Evolutionary conservation across 176 grass and related monocot species (phyloP).

Genomic region (Chloris gayana): DNA sequence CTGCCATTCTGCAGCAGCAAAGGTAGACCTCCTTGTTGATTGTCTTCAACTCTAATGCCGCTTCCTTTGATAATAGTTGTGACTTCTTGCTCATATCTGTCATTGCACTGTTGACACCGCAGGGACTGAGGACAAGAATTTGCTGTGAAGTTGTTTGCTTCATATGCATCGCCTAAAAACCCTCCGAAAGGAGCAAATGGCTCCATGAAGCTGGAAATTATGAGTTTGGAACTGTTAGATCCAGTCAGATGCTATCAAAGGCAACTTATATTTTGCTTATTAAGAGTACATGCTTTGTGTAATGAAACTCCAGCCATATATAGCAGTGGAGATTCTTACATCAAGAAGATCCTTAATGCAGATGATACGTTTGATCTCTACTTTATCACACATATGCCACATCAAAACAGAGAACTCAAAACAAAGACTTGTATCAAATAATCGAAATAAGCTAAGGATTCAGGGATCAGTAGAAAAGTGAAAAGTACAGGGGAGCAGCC

Average conservation of each 20-base stretch:
- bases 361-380: neutral
- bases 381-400: too few species aligned
- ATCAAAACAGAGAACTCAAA: too few species aligned
- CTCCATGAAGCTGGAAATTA: slow-evolving; percentile 57
- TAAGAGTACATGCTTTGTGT: neutral
- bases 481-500: too few species aligned
- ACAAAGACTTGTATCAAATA: too few species aligned
- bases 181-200: slow-evolving; percentile 73
- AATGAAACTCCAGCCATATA: too few species aligned
- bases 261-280: neutral
- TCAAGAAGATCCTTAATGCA: too few species aligned
- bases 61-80: slow-evolving; percentile 61
- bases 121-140: slow-evolving; percentile 47
- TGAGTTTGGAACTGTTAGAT: slow-evolving; percentile 33
- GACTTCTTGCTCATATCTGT: slow-evolving; percentile 83
- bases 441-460: too few species aligned
- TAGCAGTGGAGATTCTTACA: too few species aligned
- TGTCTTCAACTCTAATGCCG: slow-evolving; percentile 52
- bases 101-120: slow-evolving; percentile 67
- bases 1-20: slow-evolving; percentile 65
- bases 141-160: slow-evolving; percentile 31
- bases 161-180: slow-evolving; percentile 44
- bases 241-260: neutral
- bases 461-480: too few species aligned
- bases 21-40: slow-evolving; percentile 46